These are phyloP conservation scores for Hypoxylon sp. DNA, from an alignment of 2,329 filamentous ascomycete genomes.

Conservation along the genomic window DNA sequence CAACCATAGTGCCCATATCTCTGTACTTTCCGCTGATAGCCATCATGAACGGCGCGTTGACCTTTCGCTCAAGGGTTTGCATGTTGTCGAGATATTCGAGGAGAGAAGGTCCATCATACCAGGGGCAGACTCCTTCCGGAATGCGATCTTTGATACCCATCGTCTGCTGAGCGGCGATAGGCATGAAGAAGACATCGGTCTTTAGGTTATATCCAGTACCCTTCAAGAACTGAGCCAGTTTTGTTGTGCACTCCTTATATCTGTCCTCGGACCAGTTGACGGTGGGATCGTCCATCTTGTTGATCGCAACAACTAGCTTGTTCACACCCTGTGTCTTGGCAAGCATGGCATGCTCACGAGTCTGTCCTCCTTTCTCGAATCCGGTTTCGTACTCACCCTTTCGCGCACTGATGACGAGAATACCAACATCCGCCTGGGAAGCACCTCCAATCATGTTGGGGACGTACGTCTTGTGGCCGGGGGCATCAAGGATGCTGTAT, in stretches of 20 bases:
- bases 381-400: slow-evolving; percentile 99
- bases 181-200: slow-evolving; percentile 94
- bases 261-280: slow-evolving; percentile 95
- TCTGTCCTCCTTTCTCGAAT: slow-evolving; percentile 71
- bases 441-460: slow-evolving; percentile 98
- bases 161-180: slow-evolving; percentile 88
- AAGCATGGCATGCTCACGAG: slow-evolving; percentile 76
- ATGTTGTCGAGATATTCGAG: slow-evolving; percentile 96
- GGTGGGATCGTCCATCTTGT: slow-evolving; percentile 99
- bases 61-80: slow-evolving; percentile 90
- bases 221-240: slow-evolving; percentile 88
- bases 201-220: slow-evolving; percentile 93
- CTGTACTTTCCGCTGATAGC: slow-evolving; percentile 94
- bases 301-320: slow-evolving; percentile 92
- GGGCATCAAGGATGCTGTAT: slow-evolving; percentile 96
- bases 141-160: slow-evolving; percentile 90
- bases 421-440: slow-evolving; percentile 91
- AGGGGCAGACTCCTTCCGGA: slow-evolving; percentile 76
- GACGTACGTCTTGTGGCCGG: slow-evolving; percentile 97
- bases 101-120: slow-evolving; percentile 89
- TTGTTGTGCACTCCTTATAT: slow-evolving; percentile 91
- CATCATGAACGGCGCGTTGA: slow-evolving; percentile 99
- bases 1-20: slow-evolving; percentile 96
- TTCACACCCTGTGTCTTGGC: slow-evolving; percentile 98
- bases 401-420: slow-evolving; percentile 93